phyloP scores from a whole-genome alignment of 352 stramenopile species.

The Globisporangium canariense region DNA sequence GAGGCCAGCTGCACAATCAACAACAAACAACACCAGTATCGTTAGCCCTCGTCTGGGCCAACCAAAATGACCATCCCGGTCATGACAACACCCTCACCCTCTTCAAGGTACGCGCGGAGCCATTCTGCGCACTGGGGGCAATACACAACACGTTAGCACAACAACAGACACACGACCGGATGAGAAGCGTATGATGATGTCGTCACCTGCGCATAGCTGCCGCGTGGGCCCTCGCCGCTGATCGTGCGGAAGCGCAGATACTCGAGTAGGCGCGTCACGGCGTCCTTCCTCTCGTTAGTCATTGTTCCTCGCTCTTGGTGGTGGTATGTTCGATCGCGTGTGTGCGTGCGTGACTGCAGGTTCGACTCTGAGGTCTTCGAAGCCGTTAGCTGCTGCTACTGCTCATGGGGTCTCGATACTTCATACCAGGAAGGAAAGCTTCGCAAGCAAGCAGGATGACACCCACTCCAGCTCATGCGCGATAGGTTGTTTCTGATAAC shows the following conservation, averaged over 20 bases:
- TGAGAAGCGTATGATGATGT: too few species aligned
- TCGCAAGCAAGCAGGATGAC: too few species aligned
- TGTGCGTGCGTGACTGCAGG: not conserved
- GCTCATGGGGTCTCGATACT: too few species aligned
- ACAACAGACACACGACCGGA: too few species aligned
- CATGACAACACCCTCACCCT: slow-evolving; percentile 24
- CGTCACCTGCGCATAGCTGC: slow-evolving; percentile 55
- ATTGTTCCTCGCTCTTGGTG: too few species aligned
- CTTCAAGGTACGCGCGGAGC: slow-evolving; percentile 48
- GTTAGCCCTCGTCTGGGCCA: too few species aligned
- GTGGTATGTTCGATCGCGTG: not conserved
- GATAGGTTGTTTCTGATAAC: too few species aligned
- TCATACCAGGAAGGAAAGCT: too few species aligned
- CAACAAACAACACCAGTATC: not conserved
- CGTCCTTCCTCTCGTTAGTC: slow-evolving; percentile 16
- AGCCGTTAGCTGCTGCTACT: too few species aligned
- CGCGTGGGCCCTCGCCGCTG: slow-evolving; percentile 62
- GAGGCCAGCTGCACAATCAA: slow-evolving; percentile 29
- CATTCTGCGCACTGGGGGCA: slow-evolving; percentile 42
- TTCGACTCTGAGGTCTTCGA: not conserved
- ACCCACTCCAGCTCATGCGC: too few species aligned
- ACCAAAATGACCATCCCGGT: too few species aligned
- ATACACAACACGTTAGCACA: slow-evolving; percentile 8
- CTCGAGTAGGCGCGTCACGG: slow-evolving; percentile 63
- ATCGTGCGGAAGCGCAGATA: slow-evolving; percentile 75